Evolutionary conservation across 768 basidiomycete species (phyloP), one percentile per base, ranked within the genome.

Genomic region (Podaxis sp.): DNA sequence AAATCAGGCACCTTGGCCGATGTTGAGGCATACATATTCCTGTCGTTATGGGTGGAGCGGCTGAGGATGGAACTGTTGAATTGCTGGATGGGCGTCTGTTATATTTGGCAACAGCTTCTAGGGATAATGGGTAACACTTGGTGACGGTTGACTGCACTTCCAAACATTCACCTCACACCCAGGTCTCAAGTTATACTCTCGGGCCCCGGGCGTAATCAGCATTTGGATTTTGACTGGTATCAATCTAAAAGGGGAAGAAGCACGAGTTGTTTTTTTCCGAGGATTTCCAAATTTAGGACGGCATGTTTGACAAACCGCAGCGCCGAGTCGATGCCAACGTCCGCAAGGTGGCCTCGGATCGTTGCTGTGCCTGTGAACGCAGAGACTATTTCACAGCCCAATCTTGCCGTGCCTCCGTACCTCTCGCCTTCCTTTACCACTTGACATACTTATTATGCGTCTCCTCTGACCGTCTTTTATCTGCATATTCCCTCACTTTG

Each of bases 21-120:
- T 24, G 70, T 71, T 10, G 68, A 52, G 10, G 71, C 72, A 50
- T 74, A 68, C 74, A 75, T 74, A 13, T 46, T 17, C 24, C 40
- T 56, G 11, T 33, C 6, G 20, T 22, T 46, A n/a, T 20, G n/a
- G 11, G 22, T 20, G n/a, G 44, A 38, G 24, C 5, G 55, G n/a
- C 17, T 36, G 37, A 22, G 50, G 12, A 5, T 26, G n/a, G 11
- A 28, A 48, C 41, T 15, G 30, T 37, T 24, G 41, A 3, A 24
- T 49, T 24, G 20, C 11, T 13, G 41, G n/a, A n/a, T 24, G n/a
- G 6, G 22, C n/a, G 17, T 11, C 51, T 22, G 24, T 36, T 24
- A 24, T 60, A 36, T 61, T 65, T 61, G 59, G 53, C 37, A 54
- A 13, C 11, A 30, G 17, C 24, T 46, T 50, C 26, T 24, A 6